A percentile compares a stretch with the other conserved stretches of the same genome.
Evolutionary conservation across 2,329 filamentous ascomycete species (phyloP).

Genomic region (Gnomoniopsis smithogilvyi): DNA sequence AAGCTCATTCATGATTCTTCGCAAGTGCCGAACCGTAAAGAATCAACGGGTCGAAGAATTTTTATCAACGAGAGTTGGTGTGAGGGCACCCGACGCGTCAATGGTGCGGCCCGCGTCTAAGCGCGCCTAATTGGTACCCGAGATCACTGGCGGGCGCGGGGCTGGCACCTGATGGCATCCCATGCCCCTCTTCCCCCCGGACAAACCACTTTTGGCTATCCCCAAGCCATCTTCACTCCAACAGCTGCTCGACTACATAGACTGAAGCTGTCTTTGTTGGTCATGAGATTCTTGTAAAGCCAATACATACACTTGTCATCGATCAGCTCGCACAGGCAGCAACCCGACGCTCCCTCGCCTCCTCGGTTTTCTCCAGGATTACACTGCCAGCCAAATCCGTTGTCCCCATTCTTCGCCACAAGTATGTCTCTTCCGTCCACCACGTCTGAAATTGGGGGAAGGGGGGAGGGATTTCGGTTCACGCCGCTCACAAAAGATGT

Average conservation of each 20-base stretch:
- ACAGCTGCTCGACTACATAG: background rate
- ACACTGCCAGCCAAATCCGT: background rate
- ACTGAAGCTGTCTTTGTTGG: background rate
- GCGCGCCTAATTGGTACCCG: background rate
- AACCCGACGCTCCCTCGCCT: background rate
- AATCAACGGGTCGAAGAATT: too few relatives aligned
- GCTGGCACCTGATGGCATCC: background rate
- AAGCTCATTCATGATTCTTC: too few relatives aligned
- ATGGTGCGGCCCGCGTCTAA: background rate
- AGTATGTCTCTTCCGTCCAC: background rate
- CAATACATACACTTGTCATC: background rate
- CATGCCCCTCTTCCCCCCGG: background rate
- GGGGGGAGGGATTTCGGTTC: too few relatives aligned
- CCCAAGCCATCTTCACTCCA: background rate
- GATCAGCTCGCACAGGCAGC: background rate
- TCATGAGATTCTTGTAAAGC: background rate
- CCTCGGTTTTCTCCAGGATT: background rate
- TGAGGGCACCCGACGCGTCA: background rate
- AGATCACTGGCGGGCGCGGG: background rate
- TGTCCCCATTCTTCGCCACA: background rate
- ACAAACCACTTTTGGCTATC: background rate
- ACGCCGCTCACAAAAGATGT: too few relatives aligned
- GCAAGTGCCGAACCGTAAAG: too few relatives aligned
- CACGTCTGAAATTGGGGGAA: background rate
- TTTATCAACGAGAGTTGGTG: too few relatives aligned